These are phyloP conservation scores for Saccharum hybrid DNA, from an alignment of 202 grass and related monocot genomes.

Conservation along the genomic window DNA sequence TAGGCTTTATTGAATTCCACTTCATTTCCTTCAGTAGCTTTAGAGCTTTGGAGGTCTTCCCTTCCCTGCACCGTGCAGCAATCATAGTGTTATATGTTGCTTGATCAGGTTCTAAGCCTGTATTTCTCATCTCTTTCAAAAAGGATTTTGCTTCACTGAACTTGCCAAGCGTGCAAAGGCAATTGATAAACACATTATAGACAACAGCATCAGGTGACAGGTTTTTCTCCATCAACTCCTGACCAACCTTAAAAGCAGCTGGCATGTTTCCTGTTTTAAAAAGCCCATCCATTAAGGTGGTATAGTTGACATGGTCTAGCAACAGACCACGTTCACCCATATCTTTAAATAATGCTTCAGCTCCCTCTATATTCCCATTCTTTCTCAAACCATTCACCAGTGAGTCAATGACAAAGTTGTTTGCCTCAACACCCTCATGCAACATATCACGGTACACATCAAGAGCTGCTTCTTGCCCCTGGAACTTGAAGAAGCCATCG, in stretches of 20 bases:
- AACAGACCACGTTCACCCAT: slow-evolving; percentile 59
- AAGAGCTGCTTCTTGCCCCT: slow-evolving; percentile 67
- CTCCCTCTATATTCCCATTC: slow-evolving; percentile 69
- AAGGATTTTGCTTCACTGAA: slow-evolving; percentile 64
- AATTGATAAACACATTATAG: slow-evolving; percentile 98
- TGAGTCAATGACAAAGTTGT: slow-evolving; percentile 73
- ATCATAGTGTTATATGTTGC: slow-evolving; percentile 92
- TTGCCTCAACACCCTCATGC: slow-evolving; percentile 58
- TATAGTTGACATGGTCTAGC: slow-evolving; percentile 76
- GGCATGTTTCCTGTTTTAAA: slow-evolving; percentile 70
- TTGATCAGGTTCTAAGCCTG: slow-evolving; percentile 74
- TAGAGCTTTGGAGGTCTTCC: slow-evolving; percentile 61
- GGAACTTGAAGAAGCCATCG: slow-evolving; percentile 71
- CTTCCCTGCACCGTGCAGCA: slow-evolving; percentile 61
- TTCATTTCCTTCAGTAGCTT: slow-evolving; percentile 69
- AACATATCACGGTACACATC: slow-evolving; percentile 62
- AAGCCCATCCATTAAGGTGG: slow-evolving; percentile 84
- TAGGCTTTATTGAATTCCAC: slow-evolving; percentile 62
- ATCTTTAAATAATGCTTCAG: slow-evolving; percentile 60
- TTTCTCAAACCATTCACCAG: slow-evolving; percentile 79
- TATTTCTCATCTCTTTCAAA: slow-evolving; percentile 75
- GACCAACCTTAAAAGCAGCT: slow-evolving; percentile 68
- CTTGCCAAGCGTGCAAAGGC: slow-evolving; percentile 72
- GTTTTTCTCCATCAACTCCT: slow-evolving; percentile 77
- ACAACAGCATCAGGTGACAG: slow-evolving; percentile 68